A percentile compares a stretch with the other conserved stretches of the same genome.
Evolutionary conservation across 805 yeast genomes (phyloP).

Genomic region (Nematodospora valgi): DNA sequence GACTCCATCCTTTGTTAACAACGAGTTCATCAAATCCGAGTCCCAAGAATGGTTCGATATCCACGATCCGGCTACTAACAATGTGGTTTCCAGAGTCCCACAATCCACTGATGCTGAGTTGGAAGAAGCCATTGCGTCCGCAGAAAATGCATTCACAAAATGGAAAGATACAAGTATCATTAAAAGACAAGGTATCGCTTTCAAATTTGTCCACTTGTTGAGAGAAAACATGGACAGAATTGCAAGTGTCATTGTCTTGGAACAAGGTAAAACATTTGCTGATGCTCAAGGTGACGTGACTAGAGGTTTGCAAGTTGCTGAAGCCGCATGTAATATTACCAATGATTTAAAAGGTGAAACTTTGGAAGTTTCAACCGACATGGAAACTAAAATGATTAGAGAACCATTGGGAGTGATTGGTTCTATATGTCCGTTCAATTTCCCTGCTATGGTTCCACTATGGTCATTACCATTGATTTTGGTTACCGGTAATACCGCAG

Average conservation of each 20-base stretch:
- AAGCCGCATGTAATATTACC: conserved; percentile 65
- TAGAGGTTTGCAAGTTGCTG: conserved; percentile 77
- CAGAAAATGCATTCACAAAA: conserved; percentile 55
- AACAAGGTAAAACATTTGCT: conserved; percentile 66
- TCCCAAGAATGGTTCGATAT: conserved; percentile 62
- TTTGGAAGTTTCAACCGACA: conserved; percentile 66
- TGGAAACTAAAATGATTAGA: conserved; percentile 76
- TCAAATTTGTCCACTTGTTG: conserved; percentile 63
- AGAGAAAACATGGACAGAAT: conserved; percentile 65
- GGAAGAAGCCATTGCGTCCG: conserved; percentile 61
- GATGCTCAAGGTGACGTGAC: conserved; percentile 75
- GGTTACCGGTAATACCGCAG: conserved; percentile 69
- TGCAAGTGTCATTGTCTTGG: conserved; percentile 52
- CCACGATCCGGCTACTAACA: conserved; percentile 73
- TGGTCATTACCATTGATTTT: conserved; percentile 63
- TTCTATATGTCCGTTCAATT: conserved; percentile 77
- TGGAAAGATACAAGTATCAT: conserved; percentile 59
- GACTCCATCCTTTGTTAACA: conserved; percentile 51
- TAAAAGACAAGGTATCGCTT: conserved; percentile 68
- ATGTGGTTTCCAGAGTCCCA: conserved; percentile 64
- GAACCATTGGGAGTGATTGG: conserved; percentile 76
- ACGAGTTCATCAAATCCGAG: conserved; percentile 47
- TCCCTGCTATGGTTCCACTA: conserved; percentile 80
- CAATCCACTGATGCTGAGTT: conserved; percentile 67
- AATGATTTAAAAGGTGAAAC: conserved; percentile 60